Evolutionary conservation across 768 basidiomycete species (phyloP).

Genomic region (Dendrothele bispora): DNA sequence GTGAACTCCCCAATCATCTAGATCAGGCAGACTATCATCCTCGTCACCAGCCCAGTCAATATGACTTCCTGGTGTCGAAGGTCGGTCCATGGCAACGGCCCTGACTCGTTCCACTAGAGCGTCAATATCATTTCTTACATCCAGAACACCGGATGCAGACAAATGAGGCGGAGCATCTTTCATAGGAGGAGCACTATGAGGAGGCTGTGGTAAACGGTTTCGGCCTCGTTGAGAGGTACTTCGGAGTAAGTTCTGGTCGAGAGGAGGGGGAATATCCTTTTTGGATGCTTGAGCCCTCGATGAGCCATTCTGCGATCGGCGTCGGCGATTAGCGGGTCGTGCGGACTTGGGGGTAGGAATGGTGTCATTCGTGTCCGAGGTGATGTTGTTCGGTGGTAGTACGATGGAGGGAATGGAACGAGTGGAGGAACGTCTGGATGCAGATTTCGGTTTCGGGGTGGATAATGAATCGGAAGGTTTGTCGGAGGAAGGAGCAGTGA

Average conservation of each 20-base stretch:
- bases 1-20: constrained; percentile 83
- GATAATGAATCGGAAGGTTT: constrained; percentile 22
- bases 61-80: constrained; percentile 73
- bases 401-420: constrained; percentile 29
- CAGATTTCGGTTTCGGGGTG: constrained; percentile 31
- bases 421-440: constrained; percentile 32
- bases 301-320: constrained; percentile 46
- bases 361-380: constrained; percentile 19
- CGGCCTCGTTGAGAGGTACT: constrained; percentile 24
- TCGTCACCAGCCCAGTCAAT: constrained; percentile 92
- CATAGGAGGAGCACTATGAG: constrained; percentile 37
- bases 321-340: constrained; percentile 47
- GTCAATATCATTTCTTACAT: constrained; percentile 66
- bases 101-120: constrained; percentile 77
- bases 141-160: constrained; percentile 32
- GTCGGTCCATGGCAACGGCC: constrained; percentile 71
- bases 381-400: constrained; percentile 20
- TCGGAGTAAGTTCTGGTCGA: constrained; percentile 32
- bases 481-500: constrained; percentile 11
- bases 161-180: constrained; percentile 68
- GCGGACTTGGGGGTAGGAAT: constrained; percentile 29
- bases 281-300: constrained; percentile 24
- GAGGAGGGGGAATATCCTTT: constrained; percentile 28
- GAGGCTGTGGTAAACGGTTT: constrained; percentile 21
- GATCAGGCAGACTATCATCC: constrained; percentile 77